Evolutionary conservation across 192 early-diverging fungal species (phyloP), one percentile per base, ranked within the genome.

Genomic region (Glomus cerebriforme): DNA sequence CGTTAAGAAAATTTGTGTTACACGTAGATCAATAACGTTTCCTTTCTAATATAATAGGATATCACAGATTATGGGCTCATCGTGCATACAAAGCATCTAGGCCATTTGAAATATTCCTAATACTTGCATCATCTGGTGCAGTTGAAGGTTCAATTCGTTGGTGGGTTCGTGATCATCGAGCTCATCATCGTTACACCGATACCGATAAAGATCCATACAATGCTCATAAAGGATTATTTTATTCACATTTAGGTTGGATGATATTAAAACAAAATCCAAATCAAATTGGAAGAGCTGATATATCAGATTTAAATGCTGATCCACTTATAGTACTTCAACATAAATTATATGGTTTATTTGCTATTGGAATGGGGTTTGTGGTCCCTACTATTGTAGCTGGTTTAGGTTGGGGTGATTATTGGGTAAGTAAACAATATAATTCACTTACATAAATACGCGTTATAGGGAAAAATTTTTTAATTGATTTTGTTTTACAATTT

Each of bases 171-270:
- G 92, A 92, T 45, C 95, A 96, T 82, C 92, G 95, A 73, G 92
- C 93, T 75, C 95, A 96, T 81, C 95, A 96, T 86, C 87, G 95
- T 64, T 96, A 91, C 83, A 96, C 95, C 31, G 95, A 96, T 82
- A 94, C 94, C 17, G 87, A 92, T 66, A 88, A 88, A 85, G 95
- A 95, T 77, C 95, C 95, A 24, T 96, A 96, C 85, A 85, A 88
- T 68, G 95, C 95, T 27, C 87, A 92, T 47, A 85, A 91, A 75
- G 95, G 95, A 47, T 86, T 95, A 77, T 88, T 94, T 82, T 94
- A 93, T 83, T 92, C 91, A 12, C 95, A 96, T 79, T 82, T 96
- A 45, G 92, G 93, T 71, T 96, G 95, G 95, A 95, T 96, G 94
- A 82, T 95, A 67, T 82, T 94, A 74, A 90, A 92, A 82, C 92